Percentiles rank a stretch among this genome's conserved stretches.
Conservation (phyloP, 1,284 basidiomycete species). For the Irpex sp. region DNA sequence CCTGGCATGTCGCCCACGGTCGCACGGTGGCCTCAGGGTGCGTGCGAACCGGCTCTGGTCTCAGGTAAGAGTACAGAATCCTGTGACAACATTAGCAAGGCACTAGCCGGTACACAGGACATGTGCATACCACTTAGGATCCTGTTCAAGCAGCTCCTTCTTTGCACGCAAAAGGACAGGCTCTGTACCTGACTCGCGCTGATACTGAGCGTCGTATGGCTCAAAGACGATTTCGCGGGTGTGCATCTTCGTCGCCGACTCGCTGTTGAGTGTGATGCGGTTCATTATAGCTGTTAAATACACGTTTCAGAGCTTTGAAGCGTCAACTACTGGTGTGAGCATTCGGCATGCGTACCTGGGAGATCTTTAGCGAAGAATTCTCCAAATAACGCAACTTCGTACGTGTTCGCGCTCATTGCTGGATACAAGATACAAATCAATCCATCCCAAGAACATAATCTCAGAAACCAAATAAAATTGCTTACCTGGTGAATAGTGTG, state of each 20-base stretch:
- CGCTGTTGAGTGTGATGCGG: constrained; percentile 71
- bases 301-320: not conserved
- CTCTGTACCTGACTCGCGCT: constrained; percentile 55
- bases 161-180: constrained; percentile 69
- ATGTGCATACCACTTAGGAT: constrained; percentile 53
- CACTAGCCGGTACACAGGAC: not conserved
- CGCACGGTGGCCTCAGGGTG: constrained; percentile 80
- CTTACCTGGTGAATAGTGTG: not conserved
- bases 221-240: constrained; percentile 72
- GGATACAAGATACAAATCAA: not conserved
- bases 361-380: constrained; percentile 54
- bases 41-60: constrained; percentile 71
- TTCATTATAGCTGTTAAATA: constrained; percentile 60
- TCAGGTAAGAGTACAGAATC: constrained; percentile 72
- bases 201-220: constrained; percentile 59
- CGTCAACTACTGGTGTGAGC: not conserved
- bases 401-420: constrained; percentile 37
- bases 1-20: constrained; percentile 74
- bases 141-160: constrained; percentile 60
- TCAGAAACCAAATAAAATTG: not conserved
- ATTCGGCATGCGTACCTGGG: constrained; percentile 15
- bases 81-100: constrained; percentile 30
- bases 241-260: constrained; percentile 67
- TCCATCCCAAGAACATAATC: not conserved
- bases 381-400: constrained; percentile 76